A percentile compares a stretch with the other conserved stretches of the same genome.
phyloP scores from a whole-genome alignment of 2,329 filamentous ascomycete species.

The Trichoderma sp. region DNA sequence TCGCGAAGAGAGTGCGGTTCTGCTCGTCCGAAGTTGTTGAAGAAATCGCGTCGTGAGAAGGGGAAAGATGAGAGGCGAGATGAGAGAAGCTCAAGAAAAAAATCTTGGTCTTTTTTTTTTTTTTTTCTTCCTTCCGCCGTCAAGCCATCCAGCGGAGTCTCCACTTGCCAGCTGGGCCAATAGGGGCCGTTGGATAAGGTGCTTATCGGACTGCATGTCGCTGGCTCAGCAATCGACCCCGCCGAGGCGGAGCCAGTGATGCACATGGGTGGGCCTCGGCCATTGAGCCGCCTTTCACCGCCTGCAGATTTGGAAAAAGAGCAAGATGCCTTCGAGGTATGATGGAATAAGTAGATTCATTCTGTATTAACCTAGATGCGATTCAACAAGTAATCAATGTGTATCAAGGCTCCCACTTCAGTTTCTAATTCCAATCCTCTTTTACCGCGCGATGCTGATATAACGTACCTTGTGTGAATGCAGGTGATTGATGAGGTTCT shows the following conservation, averaged over 20 bases:
- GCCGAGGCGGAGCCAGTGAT: slow-evolving; percentile 42
- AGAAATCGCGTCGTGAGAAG: slow-evolving; percentile 15
- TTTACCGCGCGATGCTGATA: too few species aligned
- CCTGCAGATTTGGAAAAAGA: slow-evolving; percentile 6
- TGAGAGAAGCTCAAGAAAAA: slow-evolving; percentile 33
- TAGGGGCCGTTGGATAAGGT: slow-evolving; percentile 37
- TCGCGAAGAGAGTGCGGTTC: slow-evolving; percentile 21
- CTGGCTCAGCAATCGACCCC: slow-evolving; percentile 42
- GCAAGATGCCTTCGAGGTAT: background rate
- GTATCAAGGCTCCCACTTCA: too few species aligned
- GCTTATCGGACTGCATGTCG: slow-evolving; percentile 36
- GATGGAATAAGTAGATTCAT: too few species aligned
- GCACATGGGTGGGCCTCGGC: slow-evolving; percentile 18
- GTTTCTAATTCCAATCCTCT: too few species aligned
- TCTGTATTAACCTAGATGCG: too few species aligned
- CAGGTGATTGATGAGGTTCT: too few species aligned
- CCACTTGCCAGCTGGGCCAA: slow-evolving; percentile 33
- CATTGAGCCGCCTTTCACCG: slow-evolving; percentile 7
- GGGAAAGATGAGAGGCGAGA: slow-evolving; percentile 9
- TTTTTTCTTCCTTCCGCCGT: slow-evolving; percentile 37
- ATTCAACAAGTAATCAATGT: too few species aligned
- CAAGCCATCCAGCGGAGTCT: slow-evolving; percentile 17
- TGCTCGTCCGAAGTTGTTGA: slow-evolving; percentile 19
- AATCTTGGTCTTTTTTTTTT: slow-evolving; percentile 15
- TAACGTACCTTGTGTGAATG: too few species aligned